Base-by-base conservation (phyloP, 2,329 filamentous ascomycete genomes). In the Dothistroma septosporum region DNA sequence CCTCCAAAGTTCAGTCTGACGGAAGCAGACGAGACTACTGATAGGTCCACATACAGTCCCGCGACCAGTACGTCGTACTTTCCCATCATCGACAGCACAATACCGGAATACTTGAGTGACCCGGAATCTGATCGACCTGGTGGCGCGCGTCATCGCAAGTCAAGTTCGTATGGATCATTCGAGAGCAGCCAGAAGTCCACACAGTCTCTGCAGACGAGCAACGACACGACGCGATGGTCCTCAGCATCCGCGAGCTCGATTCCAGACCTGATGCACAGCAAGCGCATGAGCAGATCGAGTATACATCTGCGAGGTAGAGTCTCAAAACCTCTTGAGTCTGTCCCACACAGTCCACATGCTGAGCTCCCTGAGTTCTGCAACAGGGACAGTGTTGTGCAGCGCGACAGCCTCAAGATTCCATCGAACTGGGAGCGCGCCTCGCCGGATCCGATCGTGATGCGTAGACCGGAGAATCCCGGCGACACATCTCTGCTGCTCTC, bases 251-350 rank as follows among this genome's bases (percentile, higher is more conserved):
- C 68, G 9, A 65, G 48, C 41, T 69, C 68, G 33, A 60, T 70
- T 22, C 70, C 71, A 1, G 71, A 73, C 33, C 61, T 73, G 12
- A 49, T 72, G 33, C 70, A 69, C 60, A 68, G 66, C 55, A 66
- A 66, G 53, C 62, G 60, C 58, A 61, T 60, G 32, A 65, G 65
- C 52, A 62, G 63, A 21, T 56, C 57, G 57, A 63, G 58, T 37
- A 53, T 58, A 22, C 50, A 53, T 2, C 31, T 53, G 31, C 46
- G 7, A 49, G 33, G 41, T 48, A 55, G 57, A 41, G 66, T 61
- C 32, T 68, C 67, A 14, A 52, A 57, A 14, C 66, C 64, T 5
- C 61, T 69, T 7, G 69, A 67, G 44, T 70, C 68, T 4, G 63
- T 69, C 24, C 65, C 69, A 5, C 65, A 68, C 44, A 68, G 63